Evolutionary conservation across 1,284 basidiomycete genomes (phyloP).

Genomic region (Pyrrhoderma noxium): DNA sequence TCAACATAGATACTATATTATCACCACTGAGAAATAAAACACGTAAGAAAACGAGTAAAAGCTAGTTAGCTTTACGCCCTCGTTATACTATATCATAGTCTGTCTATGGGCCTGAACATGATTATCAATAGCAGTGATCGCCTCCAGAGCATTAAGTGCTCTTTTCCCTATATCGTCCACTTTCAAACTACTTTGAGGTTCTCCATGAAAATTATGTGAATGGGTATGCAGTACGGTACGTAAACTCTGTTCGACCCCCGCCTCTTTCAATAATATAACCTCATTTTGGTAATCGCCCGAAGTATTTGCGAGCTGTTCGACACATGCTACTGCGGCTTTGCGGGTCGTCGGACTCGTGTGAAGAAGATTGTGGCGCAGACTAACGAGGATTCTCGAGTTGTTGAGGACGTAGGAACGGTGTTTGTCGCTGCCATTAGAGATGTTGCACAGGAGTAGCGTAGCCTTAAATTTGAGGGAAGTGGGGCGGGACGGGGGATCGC

Average conservation of each 20-base stretch:
- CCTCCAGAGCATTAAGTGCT: slow-evolving; percentile 42
- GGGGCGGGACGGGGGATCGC: neutral
- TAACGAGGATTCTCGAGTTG: slow-evolving; percentile 34
- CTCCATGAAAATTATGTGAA: too few relatives aligned
- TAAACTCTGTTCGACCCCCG: too few relatives aligned
- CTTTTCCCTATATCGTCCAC: slow-evolving; percentile 50
- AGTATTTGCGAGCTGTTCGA: slow-evolving; percentile 42
- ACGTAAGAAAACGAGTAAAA: too few relatives aligned
- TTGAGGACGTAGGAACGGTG: slow-evolving; percentile 37
- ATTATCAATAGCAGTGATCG: neutral
- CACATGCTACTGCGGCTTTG: slow-evolving; percentile 50
- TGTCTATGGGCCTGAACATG: too few relatives aligned
- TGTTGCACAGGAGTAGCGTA: slow-evolving; percentile 52
- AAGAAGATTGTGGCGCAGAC: slow-evolving; percentile 48
- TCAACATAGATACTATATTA: too few relatives aligned
- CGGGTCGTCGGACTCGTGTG: slow-evolving; percentile 50
- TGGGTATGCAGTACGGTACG: too few relatives aligned
- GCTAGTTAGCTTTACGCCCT: too few relatives aligned
- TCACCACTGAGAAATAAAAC: too few relatives aligned
- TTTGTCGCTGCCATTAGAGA: slow-evolving; percentile 47
- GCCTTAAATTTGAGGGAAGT: slow-evolving; percentile 34
- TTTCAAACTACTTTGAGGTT: slow-evolving; percentile 22
- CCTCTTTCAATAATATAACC: too few relatives aligned
- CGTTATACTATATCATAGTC: too few relatives aligned
- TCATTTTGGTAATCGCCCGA: slow-evolving; percentile 18